Evolutionary conservation across 305 asterid species (phyloP), one percentile per base, ranked within the genome.

Genomic region (Andrographis paniculata): DNA sequence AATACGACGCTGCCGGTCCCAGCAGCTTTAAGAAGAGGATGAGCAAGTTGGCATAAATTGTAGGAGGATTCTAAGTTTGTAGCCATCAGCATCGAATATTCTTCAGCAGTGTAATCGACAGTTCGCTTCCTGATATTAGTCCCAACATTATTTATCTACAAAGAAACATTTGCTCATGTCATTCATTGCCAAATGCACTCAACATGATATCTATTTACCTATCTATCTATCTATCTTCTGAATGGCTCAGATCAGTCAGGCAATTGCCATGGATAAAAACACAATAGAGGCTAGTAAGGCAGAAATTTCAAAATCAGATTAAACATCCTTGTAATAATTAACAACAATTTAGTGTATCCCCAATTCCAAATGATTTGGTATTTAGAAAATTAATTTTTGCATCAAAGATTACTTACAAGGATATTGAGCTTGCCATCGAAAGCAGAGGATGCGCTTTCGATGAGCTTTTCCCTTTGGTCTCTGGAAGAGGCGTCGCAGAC

Each of bases 31-130:
- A 91, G 77, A 58, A 80, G 82, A 58, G 94, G 88, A 72, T 82
- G 72, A 53, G 81, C 76, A 56, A 82, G 80, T 74, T 89, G 98
- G 28, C 84, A 80, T 6, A 91, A 57, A 82, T 91, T 80, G 72
- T 78, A 91, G 14, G 95, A 63, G 44, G 96, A 83, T 49, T 86
- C 94, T 22, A 91, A 64, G 78, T 91, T 91, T 41, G 96, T 86
- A 14, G 84, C 54, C 86, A 86, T 73, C 62, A 91, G 64, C 23
- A 4, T 53, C 7, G 85, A 60, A 56, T 80, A 91, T 45, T 91
- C 98, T 42, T 77, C 94, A 39, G 92, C 72, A 20, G 80, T 76
- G 63, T 83, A 91, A 42, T 86, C 82, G 46, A 74, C 64, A 33
- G 98, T 83, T 50, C 79, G 73, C 69, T 91, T 91, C 80, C 83